Base-by-base conservation (phyloP, 2,329 filamentous ascomycete species). In the Leptosphaerulina australis region DNA sequence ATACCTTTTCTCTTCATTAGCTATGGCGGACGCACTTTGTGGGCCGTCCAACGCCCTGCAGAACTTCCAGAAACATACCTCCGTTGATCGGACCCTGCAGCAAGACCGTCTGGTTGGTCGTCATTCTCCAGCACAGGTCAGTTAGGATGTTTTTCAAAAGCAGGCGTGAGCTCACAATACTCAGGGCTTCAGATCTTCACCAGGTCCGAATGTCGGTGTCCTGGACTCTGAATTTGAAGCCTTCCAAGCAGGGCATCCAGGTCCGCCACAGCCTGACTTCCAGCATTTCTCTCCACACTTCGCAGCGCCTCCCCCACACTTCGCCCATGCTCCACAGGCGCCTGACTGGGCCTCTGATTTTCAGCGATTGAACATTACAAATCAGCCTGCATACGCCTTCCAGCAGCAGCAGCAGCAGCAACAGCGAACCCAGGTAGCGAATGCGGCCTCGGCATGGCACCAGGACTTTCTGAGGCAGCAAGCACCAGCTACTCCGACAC, bases 41-140 rank as follows among this genome's bases (percentile, higher is more conserved):
- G 88, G 88, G 51, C 87, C 88, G 14, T 88, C 88, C 10, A 91
- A 88, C 72, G 81, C 87, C 56, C 81, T 90, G 43, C 88, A 90
- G 72, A 86, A 82, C 65, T 84, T 91, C 68, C 82, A 87, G 63
- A 85, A 87, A 63, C 88, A 91, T 70, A 77, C 83, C 9, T 80
- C 86, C 38, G 80, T 83, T 55, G 87, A 91, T 68, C 80, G 86
- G 45, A 85, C 85, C 8, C 77, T 88, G 38, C 88, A 91, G 67
- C 88, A 90, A 70, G 88, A 91, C 72, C 85, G 87, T 41, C 64
- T 88, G 36, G 72, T 79, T 26, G 75, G 79, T 8, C 79, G 81
- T 52, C 77, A 81, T 14, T 74, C 80, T 43, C 77, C 81, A 34
- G 72, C 77, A 39, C 81, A 86, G 71, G 85, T 85, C 72, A 55